Evolutionary conservation across 441 rosid species (phyloP), one percentile per base, ranked within the genome.

Genomic region (Corymbia citriodora): DNA sequence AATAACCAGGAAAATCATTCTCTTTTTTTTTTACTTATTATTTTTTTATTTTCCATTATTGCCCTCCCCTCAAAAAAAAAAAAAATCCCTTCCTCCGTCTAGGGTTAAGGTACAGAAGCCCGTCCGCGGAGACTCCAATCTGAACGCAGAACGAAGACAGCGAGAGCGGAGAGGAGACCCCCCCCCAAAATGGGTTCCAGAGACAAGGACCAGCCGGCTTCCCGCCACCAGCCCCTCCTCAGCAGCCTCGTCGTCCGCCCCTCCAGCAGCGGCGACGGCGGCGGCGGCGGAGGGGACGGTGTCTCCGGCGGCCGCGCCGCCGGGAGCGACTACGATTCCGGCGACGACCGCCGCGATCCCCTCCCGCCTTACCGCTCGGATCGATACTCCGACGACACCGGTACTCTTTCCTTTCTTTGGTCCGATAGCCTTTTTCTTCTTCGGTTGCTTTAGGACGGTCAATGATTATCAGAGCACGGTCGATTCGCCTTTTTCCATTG

Each of bases 181-280:
- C 52, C 52, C 52, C 52, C 52, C 29, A 72, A 68, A 82, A 96
- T 97, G 99, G 98, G 96, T 52, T 95, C 99, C 49, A 94, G 93
- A 90, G 97, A 94, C 91, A 95, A 93, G 94, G 98, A 95, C 87
- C 95, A 93, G 89, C 89, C 94, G 92, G 27, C 94, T 54, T 92
- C 92, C 92, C 96, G 95, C 94, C 98, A 95, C 89, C 99, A 95
- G 91, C 97, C 96, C 49, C 96, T 95, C 40, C 95, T 97, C 83
- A 97, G 98, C 94, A 97, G 99, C 92, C 97, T 98, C 90, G 95
- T 98, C 89, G 97, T 97, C 33, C 97, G 99, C 1, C 96, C 97
- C 21, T 95, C 96, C 25, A 93, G 90, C 85, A 95, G 97, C 92
- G 95, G 95, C 88, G 95, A 93, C 48, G 93, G 93, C 15, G 94